Base-by-base conservation (phyloP, 352 stramenopile genomes). In the Halophytophthora batemanensis region DNA sequence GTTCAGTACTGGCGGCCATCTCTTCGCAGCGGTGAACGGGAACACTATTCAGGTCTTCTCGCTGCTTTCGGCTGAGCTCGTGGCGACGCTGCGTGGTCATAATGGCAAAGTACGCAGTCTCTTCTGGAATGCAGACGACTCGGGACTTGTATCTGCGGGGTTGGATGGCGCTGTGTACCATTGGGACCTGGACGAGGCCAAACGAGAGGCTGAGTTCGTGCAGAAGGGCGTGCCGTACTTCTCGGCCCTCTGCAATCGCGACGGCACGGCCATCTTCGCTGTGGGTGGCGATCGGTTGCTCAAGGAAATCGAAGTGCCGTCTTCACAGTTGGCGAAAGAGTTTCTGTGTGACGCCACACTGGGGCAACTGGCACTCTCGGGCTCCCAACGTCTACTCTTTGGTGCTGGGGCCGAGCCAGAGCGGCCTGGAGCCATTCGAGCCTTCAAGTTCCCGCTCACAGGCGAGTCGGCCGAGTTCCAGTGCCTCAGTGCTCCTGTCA, bases 31-130 rank as follows among this genome's bases (percentile, higher is more conserved):
- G 5, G 90, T 96, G 23, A 97, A 96, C 63, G 91, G 91, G 38
- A 98, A 97, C 60, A 87, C 86, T 22, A 95, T 98, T 39, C 77
- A 95, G 50, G 73, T 98, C 25, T 98, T 93, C 56, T 93, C 92
- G 23, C 90, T 96, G 33, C 92, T 97, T 56, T 95, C 86, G 6
- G 87, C 86, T 37, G 91, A 97, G 33, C 74, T 96, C n/a, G 61
- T 98, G 22, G 68, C 74, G 23, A 95, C 94, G 23, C 56, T 98
- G 45, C 82, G 90, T 18, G 90, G 93, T 40, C 93, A 98, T 69
- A 98, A 96, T 56, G 85, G 86, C 61, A 97, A 97, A 66, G 85
- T 97, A 29, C 83, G 81, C 14, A 86, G 81, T 48, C 50, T 98
- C 13, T 81, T 70, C 54, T 98, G 86, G 86, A 90, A 88, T 53